Conservation (phyloP, 345 rosid genomes). For the Gossypium turneri region DNA sequence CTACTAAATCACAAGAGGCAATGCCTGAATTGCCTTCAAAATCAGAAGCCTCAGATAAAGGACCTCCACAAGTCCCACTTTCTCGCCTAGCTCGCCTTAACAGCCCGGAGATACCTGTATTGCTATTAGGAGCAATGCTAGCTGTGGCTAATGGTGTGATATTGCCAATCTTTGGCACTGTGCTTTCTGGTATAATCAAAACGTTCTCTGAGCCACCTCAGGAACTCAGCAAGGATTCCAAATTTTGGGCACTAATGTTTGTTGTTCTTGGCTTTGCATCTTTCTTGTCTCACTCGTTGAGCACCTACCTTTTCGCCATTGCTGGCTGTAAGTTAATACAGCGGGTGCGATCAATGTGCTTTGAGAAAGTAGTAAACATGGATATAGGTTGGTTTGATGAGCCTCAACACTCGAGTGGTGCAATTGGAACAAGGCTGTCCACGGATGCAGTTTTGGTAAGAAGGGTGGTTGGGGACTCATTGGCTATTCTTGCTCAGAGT, state of each 20-base stretch:
- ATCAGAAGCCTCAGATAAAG: slow-evolving; percentile 16
- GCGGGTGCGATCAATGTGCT: slow-evolving; percentile 63
- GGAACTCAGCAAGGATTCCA: slow-evolving; percentile 50
- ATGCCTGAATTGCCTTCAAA: slow-evolving; percentile 18
- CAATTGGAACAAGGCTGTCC: slow-evolving; percentile 72
- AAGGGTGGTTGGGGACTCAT: slow-evolving; percentile 69
- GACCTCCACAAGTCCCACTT: slow-evolving; percentile 40
- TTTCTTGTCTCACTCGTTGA: slow-evolving; percentile 40
- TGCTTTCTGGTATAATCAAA: slow-evolving; percentile 49
- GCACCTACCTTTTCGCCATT: slow-evolving; percentile 51
- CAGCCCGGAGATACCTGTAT: slow-evolving; percentile 67
- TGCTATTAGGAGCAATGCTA: slow-evolving; percentile 49
- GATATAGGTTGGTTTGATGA: slow-evolving; percentile 86
- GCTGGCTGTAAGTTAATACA: slow-evolving; percentile 67
- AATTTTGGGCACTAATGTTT: slow-evolving; percentile 63
- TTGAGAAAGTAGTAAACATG: slow-evolving; percentile 77
- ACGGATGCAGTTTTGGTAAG: slow-evolving; percentile 71
- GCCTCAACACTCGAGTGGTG: slow-evolving; percentile 70
- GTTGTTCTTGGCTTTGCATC: slow-evolving; percentile 53
- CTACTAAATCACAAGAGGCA: slow-evolving; percentile 20
- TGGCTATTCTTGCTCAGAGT: slow-evolving; percentile 58
- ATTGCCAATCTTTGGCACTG: slow-evolving; percentile 52
- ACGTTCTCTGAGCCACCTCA: slow-evolving; percentile 58
- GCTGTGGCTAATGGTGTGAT: slow-evolving; percentile 50
- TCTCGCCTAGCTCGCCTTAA: slow-evolving; percentile 56